Percentiles rank a stretch among this genome's conserved stretches.
Conservation (phyloP, 768 basidiomycete species). For the Mycena rosella region DNA sequence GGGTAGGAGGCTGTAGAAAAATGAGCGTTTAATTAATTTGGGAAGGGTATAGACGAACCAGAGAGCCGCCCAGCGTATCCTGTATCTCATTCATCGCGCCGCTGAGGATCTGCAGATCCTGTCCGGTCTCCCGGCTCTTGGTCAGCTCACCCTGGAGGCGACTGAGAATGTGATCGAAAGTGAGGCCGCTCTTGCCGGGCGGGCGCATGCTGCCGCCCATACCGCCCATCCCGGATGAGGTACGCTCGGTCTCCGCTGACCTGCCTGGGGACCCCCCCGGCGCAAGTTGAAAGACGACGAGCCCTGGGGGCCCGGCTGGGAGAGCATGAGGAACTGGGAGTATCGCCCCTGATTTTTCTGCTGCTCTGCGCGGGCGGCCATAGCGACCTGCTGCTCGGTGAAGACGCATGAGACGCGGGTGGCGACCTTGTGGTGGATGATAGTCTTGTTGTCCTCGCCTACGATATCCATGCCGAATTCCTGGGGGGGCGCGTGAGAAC, state of each 20-base stretch:
- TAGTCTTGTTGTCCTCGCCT: slow-evolving; percentile 97
- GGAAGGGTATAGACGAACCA: slow-evolving; percentile 63
- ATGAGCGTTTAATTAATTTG: slow-evolving; percentile 28
- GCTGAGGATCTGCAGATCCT: slow-evolving; percentile 83
- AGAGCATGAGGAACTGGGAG: slow-evolving; percentile 34
- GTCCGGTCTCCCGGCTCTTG: slow-evolving; percentile 93
- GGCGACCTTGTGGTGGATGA: slow-evolving; percentile 98
- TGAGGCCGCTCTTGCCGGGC: slow-evolving; percentile 87
- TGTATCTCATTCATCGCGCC: slow-evolving; percentile 91
- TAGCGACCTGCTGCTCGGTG: slow-evolving; percentile 84
- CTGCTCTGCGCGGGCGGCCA: slow-evolving; percentile 78
- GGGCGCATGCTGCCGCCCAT: slow-evolving; percentile 79
- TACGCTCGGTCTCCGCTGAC: slow-evolving; percentile 70
- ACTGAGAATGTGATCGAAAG: slow-evolving; percentile 92
- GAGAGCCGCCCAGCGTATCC: slow-evolving; percentile 87
- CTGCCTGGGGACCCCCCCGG: slow-evolving; percentile 43
- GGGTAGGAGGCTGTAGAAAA: slow-evolving; percentile 64
- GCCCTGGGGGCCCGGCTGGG: slow-evolving; percentile 40
- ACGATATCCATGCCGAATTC: slow-evolving; percentile 99
- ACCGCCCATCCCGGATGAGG: slow-evolving; percentile 81
- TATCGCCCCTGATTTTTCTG: slow-evolving; percentile 66
- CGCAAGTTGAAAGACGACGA: slow-evolving; percentile 39
- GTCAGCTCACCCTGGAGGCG: slow-evolving; percentile 94
- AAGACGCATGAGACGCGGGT: slow-evolving; percentile 94
- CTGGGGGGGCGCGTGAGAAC: slow-evolving; percentile 55